Evolutionary conservation across 768 basidiomycete species (phyloP), one percentile per base, ranked within the genome.

Genomic region (Tylopilus rubrobrunneus): DNA sequence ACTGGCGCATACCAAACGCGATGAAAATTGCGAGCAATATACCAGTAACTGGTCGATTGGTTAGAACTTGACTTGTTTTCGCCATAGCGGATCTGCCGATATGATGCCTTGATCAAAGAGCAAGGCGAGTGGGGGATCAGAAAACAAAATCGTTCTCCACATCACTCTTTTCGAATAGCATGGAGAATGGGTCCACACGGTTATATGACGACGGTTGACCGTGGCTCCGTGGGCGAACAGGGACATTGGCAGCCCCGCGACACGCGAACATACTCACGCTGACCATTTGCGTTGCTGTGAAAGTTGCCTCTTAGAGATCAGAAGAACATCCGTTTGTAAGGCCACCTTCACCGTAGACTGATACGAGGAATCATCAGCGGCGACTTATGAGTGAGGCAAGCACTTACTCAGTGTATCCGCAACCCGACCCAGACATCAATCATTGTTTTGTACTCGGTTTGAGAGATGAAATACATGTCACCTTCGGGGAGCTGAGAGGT

Each of bases 361-460:
- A 19, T 17, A 46, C 48, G 17, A 25, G 1, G 1, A 14, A 17
- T 67, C 53, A 62, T 58, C 51, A 53, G 21, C 23, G 1, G 25
- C 31, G 36, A 19, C 49, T 50, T 45, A 12, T 0, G 31, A 42
- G 28, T 19, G 12, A 33, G 9, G 50, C 44, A 46, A 52, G 21
- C 27, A 67, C 86, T 60, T 65, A 88, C 90, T 81, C 60, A 97
- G 70, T 73, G 91, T 92, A 71, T 98, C 97, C 23, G 97, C 97
- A 7, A 94, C 89, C 46, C 96, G 87, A 21, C 97, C 96, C 82
- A 84, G 23, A 97, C 94, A 69, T 97, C 96, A 61, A 98, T 92
- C 58, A 77, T 75, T 17, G 89, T 89, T 41, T 85, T 75, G 67
- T 83, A 92, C 70, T 95, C 85, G 56, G 81, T 88, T 41, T 79